A percentile compares a stretch with the other conserved stretches of the same genome.
These are phyloP conservation scores for Dendrobium huoshanense DNA, from an alignment of 106 monocot species.

Conservation along the genomic window DNA sequence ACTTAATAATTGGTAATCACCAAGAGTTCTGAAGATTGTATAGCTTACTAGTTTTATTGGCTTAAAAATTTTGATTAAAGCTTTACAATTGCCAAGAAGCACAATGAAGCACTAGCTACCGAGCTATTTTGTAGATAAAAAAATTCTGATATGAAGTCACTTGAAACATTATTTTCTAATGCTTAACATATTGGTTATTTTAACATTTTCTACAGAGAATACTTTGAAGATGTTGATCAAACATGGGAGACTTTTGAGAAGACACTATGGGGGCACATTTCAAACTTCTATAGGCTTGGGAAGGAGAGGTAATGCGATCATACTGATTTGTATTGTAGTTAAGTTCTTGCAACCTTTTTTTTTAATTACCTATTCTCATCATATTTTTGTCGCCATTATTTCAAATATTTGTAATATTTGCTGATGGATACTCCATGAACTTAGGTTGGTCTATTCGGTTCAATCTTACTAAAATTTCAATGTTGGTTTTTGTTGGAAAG, in stretches of 20 bases:
- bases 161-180: neutral
- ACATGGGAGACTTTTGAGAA: constrained; percentile 99
- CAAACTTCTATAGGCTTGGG: constrained; percentile 83
- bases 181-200: neutral
- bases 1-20: neutral
- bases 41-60: neutral
- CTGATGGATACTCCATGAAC: neutral
- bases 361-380: neutral
- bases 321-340: neutral
- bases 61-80: neutral
- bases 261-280: constrained; percentile 75
- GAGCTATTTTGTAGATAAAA: neutral
- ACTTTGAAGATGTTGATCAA: constrained; percentile 95
- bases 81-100: neutral
- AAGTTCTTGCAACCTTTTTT: neutral
- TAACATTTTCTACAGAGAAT: constrained; percentile 54
- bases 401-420: neutral
- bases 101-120: neutral
- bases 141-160: neutral
- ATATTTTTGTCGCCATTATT: neutral
- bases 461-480: neutral
- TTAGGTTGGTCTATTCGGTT: neutral
- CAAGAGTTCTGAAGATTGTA: neutral
- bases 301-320: constrained; percentile 65
- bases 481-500: neutral